These are phyloP conservation scores for Pichia kluyveri DNA, from an alignment of 805 yeast species.

Conservation along the genomic window DNA sequence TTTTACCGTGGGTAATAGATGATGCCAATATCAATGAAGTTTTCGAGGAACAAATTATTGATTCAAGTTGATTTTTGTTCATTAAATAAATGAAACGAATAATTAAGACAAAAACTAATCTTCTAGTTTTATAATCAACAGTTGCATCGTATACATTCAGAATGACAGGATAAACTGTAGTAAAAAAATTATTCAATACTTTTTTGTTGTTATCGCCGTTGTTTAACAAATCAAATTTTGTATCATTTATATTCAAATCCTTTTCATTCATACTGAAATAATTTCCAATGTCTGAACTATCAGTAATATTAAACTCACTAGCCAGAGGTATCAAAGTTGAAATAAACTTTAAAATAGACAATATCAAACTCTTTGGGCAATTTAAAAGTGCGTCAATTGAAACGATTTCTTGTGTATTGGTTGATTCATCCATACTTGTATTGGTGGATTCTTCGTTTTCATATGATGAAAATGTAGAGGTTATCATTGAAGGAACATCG, in stretches of 20 bases:
- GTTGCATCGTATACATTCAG: constrained; percentile 63
- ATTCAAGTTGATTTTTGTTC: constrained; percentile 22
- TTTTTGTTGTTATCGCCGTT: constrained; percentile 18
- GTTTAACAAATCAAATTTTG: constrained; percentile 26
- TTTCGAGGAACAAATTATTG: constrained; percentile 26
- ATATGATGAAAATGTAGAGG: constrained; percentile 33
- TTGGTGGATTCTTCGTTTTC: constrained; percentile 24
- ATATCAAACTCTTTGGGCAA: constrained; percentile 57
- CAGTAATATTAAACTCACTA: constrained; percentile 3
- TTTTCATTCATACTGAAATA: constrained; percentile 7
- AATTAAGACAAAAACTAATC: constrained; percentile 44
- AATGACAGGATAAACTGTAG: constrained; percentile 41
- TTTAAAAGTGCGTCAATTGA: constrained; percentile 67
- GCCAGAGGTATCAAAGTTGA: constrained; percentile 48
- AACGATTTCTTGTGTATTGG: constrained; percentile 12
- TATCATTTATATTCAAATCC: constrained; percentile 19
- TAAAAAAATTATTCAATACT: constrained; percentile 28
- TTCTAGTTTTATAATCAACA: constrained; percentile 56
- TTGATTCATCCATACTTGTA: neutral
- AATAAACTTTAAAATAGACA: constrained; percentile 45
- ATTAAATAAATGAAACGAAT: constrained; percentile 41
- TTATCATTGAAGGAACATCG: constrained; percentile 42
- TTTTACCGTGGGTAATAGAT: constrained; percentile 45
- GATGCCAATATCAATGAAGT: constrained; percentile 50
- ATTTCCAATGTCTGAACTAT: constrained; percentile 22